Evolutionary conservation across 345 rosid species (phyloP), one percentile per base, ranked within the genome.

Genomic region (Salix brachista): DNA sequence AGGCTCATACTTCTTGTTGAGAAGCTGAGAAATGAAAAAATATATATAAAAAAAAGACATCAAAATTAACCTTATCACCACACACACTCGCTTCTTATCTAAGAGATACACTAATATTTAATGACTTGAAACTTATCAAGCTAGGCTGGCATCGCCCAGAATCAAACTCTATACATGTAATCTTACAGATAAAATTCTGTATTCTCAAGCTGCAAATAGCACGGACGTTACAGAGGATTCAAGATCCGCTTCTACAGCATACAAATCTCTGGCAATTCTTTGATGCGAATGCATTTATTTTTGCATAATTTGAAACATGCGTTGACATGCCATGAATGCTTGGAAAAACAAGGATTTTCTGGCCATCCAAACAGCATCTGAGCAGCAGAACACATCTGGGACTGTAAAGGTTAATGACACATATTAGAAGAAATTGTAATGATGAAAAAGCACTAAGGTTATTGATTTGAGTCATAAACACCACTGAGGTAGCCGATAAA

Each of bases 401-500:
- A 56, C 1, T 62, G 17, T 58, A 11, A 62, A 1, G 21, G 68
- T 61, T 25, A 73, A 73, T 62, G 13, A 39, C 39, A 73, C 58
- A 62, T 41, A 71, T 62, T 56, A 6, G 42, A 48, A 64, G 65
- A 46, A 46, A 32, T 4, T 32, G 17, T 72, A 5, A 17, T n/a
- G 36, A 77, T 17, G 26, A 46, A 11, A 23, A 36, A 14, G 34
- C 37, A 72, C 50, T 73, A 77, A 6, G 26, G 18, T n/a, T 21
- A 70, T 41, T 69, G 16, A 62, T 73, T 41, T 56, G 54, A 58
- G 36, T 66, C 32, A 50, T 42, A 69, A 69, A 73, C 32, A 28
- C 48, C n/a, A 64, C 30, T 13, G 30, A 52, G 2, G 68, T 73
- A 62, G 72, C 78, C 67, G 41, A 46, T 13, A 56, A 58, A 50